Evolutionary conservation across 305 asterid species (phyloP), one percentile per base, ranked within the genome.

Genomic region (Withania somnifera): DNA sequence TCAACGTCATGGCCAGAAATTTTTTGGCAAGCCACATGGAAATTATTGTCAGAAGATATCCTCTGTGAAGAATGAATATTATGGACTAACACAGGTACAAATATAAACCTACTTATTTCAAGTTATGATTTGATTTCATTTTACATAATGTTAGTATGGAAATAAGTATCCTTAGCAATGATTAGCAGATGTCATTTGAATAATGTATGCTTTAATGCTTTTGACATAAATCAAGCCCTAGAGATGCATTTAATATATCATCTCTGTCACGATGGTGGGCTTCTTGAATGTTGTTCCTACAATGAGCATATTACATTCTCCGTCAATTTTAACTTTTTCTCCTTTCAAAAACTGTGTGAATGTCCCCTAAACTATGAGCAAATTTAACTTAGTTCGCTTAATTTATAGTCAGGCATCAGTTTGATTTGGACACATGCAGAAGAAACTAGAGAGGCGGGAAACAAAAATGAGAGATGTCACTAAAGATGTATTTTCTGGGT

Each of bases 201-300:
- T 61, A 61, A 4, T 61, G 6, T 61, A 17, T 61, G 20, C 71
- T 28, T 19, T 61, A 61, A 14, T 61, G 42, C 5, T 61, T 22
- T 28, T 28, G 22, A 14, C 71, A 14, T 28, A 7, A 61, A 28
- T 30, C 71, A 61, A 61, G 14, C 42, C 15, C 42, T 28, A 61
- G 22, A 61, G 30, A 61, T 61, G 71, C 40, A 61, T 61, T 61
- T 14, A 61, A 14, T 60, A 63, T 84, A 89, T 63, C 82, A 79
- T 84, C 38, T 89, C 92, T 11, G 84, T 79, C 13, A 84, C 75
- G 78, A 87, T 63, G 40, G 84, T 82, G 58, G 87, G 36, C 84
- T 82, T 91, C 89, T 68, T 84, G 36, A 87, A 91, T 22, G 88
- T 71, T 67, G 84, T 66, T 84, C 88, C 93, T 89, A 90, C 84